Base-by-base conservation (phyloP, 768 basidiomycete genomes). In the Coprinellus micaceus region DNA sequence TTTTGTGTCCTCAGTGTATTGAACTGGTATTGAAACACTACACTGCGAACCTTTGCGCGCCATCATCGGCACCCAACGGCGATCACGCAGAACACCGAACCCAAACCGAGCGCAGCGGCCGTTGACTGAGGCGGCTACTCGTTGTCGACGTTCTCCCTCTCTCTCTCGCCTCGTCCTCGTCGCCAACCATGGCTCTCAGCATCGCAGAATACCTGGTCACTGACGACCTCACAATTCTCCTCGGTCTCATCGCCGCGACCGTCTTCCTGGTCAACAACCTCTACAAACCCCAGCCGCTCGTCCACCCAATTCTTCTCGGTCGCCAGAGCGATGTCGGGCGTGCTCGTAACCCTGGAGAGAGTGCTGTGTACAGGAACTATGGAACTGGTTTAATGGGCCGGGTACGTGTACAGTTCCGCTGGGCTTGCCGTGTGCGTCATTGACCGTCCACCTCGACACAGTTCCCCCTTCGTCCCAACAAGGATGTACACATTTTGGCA, bases 251-350 rank as follows among this genome's bases (percentile, higher is more conserved):
- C 33, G 83, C 84, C 3, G 87, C 85, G 2, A 88, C 88, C 9
- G 80, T 90, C 37, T 91, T 90, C 66, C 77, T 91, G 29, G 75
- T 91, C 43, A 85, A 85, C 65, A 91, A 84, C 67, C 73, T 90
- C 58, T 89, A 91, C 73, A 89, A 82, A 62, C 89, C 88, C 3
- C 88, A 89, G 62, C 86, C 88, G 2, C 82, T 95, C 41, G 93
- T 95, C 0, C 94, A 97, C 65, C 94, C 94, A n/a, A 89, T 98
- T 61, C 79, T 96, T 9, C 81, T 98, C 1, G 94, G 94, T 6
- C 77, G 93, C 49, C 94, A 98, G 77, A 92, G 91, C 63, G 95
- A 97, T 68, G 88, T 88, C 25, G 86, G 85, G 12, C 79, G 86
- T 49, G 91, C 94, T 3, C 77, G 94, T 52, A 86, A 91, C 64